Percentiles rank a stretch among this genome's conserved stretches.
Conservation (phyloP, 2,329 filamentous ascomycete genomes). For the Neopestalotiopsis clavispora region DNA sequence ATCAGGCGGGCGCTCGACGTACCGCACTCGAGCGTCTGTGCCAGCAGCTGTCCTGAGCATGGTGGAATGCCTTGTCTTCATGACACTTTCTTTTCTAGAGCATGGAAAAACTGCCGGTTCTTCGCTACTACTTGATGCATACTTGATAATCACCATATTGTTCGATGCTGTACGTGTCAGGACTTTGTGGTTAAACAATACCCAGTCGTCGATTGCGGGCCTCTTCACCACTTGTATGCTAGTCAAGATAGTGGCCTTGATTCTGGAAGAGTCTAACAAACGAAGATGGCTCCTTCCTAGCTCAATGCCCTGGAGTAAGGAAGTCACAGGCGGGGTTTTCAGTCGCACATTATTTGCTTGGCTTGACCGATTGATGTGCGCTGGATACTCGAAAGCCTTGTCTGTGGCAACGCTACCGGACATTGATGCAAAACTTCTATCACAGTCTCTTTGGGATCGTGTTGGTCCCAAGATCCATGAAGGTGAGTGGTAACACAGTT, state of each 20-base stretch:
- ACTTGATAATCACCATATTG: conserved; percentile 23
- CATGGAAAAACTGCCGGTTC: conserved; percentile 24
- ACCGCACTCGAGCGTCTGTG: conserved; percentile 19
- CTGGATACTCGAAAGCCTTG: conserved; percentile 22
- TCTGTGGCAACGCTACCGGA: conserved; percentile 19
- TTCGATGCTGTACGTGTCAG: conserved; percentile 23
- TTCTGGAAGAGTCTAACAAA: conserved; percentile 18
- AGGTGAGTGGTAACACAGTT: conserved; percentile 1
- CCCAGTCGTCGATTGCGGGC: not conserved
- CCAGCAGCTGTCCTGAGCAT: conserved; percentile 21
- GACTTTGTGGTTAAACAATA: conserved; percentile 22
- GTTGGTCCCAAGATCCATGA: conserved; percentile 12
- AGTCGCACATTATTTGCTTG: conserved; percentile 30
- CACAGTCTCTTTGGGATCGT: conserved; percentile 6
- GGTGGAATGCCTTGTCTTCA: conserved; percentile 20
- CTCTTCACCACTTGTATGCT: conserved; percentile 12
- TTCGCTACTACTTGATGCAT: conserved; percentile 23
- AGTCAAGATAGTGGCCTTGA: conserved; percentile 20
- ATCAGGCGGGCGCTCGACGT: not conserved
- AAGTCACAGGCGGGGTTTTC: conserved; percentile 33
- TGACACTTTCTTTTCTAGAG: conserved; percentile 24
- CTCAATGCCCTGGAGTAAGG: conserved; percentile 20
- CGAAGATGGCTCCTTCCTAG: conserved; percentile 2
- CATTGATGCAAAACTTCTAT: conserved; percentile 20
- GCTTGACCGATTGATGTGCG: conserved; percentile 26